A percentile compares a stretch with the other conserved stretches of the same genome.
Conservation (phyloP, 495 filamentous ascomycete species). For the Astrothelium macrocarpum region DNA sequence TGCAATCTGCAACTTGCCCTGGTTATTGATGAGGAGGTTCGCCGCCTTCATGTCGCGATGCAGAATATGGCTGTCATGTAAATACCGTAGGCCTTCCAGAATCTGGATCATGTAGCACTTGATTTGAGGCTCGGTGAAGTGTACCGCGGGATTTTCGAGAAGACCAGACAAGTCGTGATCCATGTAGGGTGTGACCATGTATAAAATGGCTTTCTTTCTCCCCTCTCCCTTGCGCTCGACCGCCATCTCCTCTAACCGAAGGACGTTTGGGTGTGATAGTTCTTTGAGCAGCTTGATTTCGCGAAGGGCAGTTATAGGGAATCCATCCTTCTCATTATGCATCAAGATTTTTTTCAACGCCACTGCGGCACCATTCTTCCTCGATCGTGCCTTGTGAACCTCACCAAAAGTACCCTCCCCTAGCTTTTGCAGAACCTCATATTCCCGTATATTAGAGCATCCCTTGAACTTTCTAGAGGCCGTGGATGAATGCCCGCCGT, state of each 20-base stretch:
- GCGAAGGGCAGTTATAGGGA: slow-evolving; percentile 68
- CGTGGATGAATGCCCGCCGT: background rate
- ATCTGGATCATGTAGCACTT: slow-evolving; percentile 98
- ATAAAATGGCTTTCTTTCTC: slow-evolving; percentile 77
- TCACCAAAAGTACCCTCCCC: slow-evolving; percentile 98
- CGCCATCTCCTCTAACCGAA: slow-evolving; percentile 90
- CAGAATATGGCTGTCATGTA: slow-evolving; percentile 82
- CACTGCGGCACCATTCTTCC: slow-evolving; percentile 59
- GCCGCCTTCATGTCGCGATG: slow-evolving; percentile 99
- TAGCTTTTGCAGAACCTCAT: slow-evolving; percentile 81
- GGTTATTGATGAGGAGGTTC: slow-evolving; percentile 93
- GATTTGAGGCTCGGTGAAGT: slow-evolving; percentile 79
- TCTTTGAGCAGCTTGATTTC: slow-evolving; percentile 96
- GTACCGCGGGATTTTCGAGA: slow-evolving; percentile 84
- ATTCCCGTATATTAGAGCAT: slow-evolving; percentile 79
- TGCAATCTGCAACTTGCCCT: slow-evolving; percentile 87
- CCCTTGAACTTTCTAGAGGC: slow-evolving; percentile 50
- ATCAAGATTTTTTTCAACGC: slow-evolving; percentile 93
- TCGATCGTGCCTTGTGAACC: slow-evolving; percentile 80
- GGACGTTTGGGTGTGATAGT: slow-evolving; percentile 77
- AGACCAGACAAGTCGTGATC: slow-evolving; percentile 95
- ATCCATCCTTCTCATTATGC: slow-evolving; percentile 78
- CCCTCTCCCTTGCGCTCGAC: slow-evolving; percentile 71
- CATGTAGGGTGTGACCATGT: slow-evolving; percentile 99
- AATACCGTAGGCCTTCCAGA: slow-evolving; percentile 75